Percentiles rank a stretch among this genome's conserved stretches.
Evolutionary conservation across 2,329 filamentous ascomycete species (phyloP).

Genomic region (Lasiodiplodia theobromae): DNA sequence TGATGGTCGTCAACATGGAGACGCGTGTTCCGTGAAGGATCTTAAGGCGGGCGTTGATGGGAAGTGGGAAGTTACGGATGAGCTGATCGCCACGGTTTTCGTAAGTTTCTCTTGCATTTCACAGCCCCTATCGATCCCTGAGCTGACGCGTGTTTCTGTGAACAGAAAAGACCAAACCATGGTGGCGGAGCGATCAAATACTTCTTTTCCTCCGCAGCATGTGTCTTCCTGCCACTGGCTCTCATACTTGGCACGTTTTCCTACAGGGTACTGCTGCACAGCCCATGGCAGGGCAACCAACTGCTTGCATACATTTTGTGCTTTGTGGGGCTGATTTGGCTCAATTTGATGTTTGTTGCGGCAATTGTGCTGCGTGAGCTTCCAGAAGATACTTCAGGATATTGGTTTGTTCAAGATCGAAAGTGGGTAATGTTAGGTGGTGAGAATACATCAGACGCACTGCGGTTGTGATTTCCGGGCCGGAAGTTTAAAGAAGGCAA

Average conservation of each 20-base stretch:
- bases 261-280: background rate
- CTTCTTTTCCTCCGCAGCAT: background rate
- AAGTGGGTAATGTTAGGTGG: background rate
- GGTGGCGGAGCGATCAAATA: background rate
- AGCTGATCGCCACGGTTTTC: too few species aligned
- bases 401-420: background rate
- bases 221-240: background rate
- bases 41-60: too few species aligned
- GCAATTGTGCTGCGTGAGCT: background rate
- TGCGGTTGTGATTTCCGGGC: too few species aligned
- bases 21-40: too few species aligned
- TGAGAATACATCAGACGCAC: background rate
- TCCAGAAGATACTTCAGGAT: background rate
- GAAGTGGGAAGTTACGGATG: too few species aligned
- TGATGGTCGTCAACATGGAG: too few species aligned
- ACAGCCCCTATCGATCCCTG: too few species aligned
- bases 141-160: too few species aligned
- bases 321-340: background rate
- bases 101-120: too few species aligned
- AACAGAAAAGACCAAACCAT: background rate
- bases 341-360: background rate
- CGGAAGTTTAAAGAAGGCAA: too few species aligned
- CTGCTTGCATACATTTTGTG: background rate
- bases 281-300: background rate
- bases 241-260: background rate